Evolutionary conservation across 2,329 filamentous ascomycete species (phyloP).

Genomic region (Monosporascus ibericus): DNA sequence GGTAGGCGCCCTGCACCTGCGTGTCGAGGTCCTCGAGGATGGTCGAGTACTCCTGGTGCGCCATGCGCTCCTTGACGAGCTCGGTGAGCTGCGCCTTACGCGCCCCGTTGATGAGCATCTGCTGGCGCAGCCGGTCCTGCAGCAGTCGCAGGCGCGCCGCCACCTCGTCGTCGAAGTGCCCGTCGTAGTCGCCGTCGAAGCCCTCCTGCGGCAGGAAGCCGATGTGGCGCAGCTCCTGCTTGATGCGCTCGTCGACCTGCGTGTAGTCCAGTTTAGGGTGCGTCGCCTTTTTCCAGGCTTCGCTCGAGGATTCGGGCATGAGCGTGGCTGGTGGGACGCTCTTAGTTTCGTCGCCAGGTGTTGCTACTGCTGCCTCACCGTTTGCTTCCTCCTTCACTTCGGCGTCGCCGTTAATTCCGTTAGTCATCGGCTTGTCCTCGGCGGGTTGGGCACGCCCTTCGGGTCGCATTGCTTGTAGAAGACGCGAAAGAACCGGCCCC

Average conservation of each 20-base stretch:
- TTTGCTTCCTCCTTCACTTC: constrained; percentile 50
- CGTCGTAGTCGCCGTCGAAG: constrained; percentile 71
- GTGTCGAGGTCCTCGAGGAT: constrained; percentile 95
- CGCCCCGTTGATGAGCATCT: constrained; percentile 83
- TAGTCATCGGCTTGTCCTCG: constrained; percentile 52
- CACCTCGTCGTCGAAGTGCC: constrained; percentile 89
- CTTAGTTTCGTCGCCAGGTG: constrained; percentile 32
- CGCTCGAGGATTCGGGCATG: constrained; percentile 71
- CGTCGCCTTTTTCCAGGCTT: constrained; percentile 72
- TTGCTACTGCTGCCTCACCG: constrained; percentile 35
- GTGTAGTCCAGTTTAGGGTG: constrained; percentile 75
- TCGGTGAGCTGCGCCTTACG: constrained; percentile 83
- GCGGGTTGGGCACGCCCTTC: constrained; percentile 53
- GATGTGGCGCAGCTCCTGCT: constrained; percentile 85
- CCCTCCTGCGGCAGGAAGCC: constrained; percentile 71
- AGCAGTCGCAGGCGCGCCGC: constrained; percentile 81
- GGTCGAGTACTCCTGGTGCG: constrained; percentile 92
- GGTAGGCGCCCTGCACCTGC: constrained; percentile 90
- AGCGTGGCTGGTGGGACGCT: constrained; percentile 63
- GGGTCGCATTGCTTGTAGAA: constrained; percentile 75
- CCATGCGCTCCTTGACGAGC: constrained; percentile 86
- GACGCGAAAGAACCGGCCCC: constrained; percentile 75
- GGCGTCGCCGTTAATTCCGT: constrained; percentile 37
- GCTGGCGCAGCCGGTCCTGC: constrained; percentile 74
- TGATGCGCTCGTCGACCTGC: constrained; percentile 82